Conservation (phyloP, 345 rosid genomes). For the Populus tremula region DNA sequence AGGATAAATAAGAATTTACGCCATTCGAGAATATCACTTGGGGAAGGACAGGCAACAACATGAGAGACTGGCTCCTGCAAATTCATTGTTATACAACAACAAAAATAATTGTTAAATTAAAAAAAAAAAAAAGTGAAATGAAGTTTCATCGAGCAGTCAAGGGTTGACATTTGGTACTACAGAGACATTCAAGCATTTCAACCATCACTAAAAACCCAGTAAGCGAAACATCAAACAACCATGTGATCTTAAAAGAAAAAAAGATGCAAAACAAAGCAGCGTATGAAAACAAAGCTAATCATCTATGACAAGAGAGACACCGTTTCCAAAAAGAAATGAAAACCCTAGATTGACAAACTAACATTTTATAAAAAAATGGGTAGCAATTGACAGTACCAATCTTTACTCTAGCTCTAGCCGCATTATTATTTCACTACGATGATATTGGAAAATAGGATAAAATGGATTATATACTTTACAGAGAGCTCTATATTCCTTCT, state of each 20-base stretch:
- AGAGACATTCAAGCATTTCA: not conserved
- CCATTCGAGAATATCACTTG: constrained; percentile 93
- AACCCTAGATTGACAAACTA: not conserved
- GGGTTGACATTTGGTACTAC: not conserved
- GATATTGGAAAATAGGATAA: too few relatives aligned
- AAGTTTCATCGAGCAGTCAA: not conserved
- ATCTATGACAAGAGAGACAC: too few relatives aligned
- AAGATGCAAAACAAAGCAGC: too few relatives aligned
- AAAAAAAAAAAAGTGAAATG: not conserved
- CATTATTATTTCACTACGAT: too few relatives aligned
- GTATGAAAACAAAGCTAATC: too few relatives aligned
- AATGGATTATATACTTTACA: too few relatives aligned
- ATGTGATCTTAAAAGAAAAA: too few relatives aligned
- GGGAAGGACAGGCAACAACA: constrained; percentile 90
- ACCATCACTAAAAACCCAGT: not conserved
- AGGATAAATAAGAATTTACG: constrained; percentile 54
- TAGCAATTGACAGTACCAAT: too few relatives aligned
- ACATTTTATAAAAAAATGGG: not conserved
- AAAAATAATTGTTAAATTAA: not conserved
- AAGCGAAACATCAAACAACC: too few relatives aligned
- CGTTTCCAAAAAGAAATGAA: not conserved
- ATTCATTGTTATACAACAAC: constrained; percentile 14
- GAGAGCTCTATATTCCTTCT: constrained; percentile 73
- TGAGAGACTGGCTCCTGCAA: constrained; percentile 92
- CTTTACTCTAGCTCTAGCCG: too few relatives aligned